phyloP scores from a whole-genome alignment of 1,139 yeast species.

The Nakaseomyces bracarensis region DNA sequence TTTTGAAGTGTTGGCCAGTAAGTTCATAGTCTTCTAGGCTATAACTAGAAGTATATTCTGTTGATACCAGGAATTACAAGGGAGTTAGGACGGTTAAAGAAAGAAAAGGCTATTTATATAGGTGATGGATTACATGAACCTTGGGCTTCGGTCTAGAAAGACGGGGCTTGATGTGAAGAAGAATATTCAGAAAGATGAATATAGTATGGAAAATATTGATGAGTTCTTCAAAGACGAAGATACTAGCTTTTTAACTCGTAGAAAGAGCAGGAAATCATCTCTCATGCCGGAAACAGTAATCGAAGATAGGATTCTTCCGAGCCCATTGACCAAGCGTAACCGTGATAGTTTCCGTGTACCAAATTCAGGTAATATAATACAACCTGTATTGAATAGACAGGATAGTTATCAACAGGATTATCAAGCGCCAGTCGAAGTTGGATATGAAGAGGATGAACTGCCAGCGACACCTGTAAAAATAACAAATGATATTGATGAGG shows the following conservation, averaged over 20 bases:
- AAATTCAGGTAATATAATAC: slow-evolving; percentile 3
- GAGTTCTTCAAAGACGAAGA: slow-evolving; percentile 57
- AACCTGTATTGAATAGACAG: slow-evolving; percentile 5
- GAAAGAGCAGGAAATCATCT: slow-evolving; percentile 19
- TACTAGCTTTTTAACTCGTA: slow-evolving; percentile 15
- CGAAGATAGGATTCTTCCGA: slow-evolving; percentile 1
- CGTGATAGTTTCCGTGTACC: slow-evolving; percentile 8
- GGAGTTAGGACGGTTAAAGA: too few relatives aligned
- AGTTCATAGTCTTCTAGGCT: too few relatives aligned
- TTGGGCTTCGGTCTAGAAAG: slow-evolving; percentile 51
- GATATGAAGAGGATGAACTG: neutral
- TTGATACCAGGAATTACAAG: too few relatives aligned
- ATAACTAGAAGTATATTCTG: too few relatives aligned
- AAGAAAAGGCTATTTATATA: neutral
- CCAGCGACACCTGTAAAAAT: neutral
- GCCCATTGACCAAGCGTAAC: slow-evolving; percentile 1
- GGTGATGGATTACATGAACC: slow-evolving; percentile 40
- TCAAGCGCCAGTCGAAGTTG: slow-evolving; percentile 5
- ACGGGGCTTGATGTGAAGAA: slow-evolving; percentile 49
- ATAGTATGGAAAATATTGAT: slow-evolving; percentile 72
- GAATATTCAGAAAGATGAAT: slow-evolving; percentile 50
- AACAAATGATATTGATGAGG: slow-evolving; percentile 2
- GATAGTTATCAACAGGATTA: slow-evolving; percentile 5
- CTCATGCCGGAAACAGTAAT: slow-evolving; percentile 9
- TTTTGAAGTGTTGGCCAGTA: too few relatives aligned